Evolutionary conservation across 768 basidiomycete species (phyloP).

Genomic region (Leccinum olivaceopallidum): DNA sequence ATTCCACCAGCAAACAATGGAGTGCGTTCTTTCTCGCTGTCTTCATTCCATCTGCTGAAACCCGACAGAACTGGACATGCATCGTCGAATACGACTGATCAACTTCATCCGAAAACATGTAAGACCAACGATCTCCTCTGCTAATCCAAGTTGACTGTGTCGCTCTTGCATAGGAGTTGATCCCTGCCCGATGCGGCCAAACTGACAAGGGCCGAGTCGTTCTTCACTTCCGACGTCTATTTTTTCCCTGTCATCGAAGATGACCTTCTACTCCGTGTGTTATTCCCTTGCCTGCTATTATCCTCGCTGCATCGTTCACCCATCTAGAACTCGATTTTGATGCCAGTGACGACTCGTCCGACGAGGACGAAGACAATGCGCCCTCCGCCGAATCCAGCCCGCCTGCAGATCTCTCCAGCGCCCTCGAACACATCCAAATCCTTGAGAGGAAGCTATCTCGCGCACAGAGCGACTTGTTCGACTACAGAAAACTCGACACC

Average conservation of each 20-base stretch:
- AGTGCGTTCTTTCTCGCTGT: constrained; percentile 42
- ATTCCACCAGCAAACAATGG: constrained; percentile 47
- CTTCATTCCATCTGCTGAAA: not conserved
- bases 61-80: constrained; percentile 67
- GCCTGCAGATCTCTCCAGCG: constrained; percentile 34
- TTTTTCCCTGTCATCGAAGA: constrained; percentile 81
- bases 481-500: constrained; percentile 60
- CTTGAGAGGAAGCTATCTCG: constrained; percentile 64
- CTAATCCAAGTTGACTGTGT: not conserved
- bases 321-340: constrained; percentile 60
- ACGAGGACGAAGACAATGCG: constrained; percentile 39
- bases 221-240: constrained; percentile 76
- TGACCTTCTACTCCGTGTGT: constrained; percentile 87
- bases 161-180: constrained; percentile 47
- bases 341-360: constrained; percentile 78
- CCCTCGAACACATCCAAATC: constrained; percentile 48
- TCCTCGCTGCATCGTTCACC: not conserved
- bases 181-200: constrained; percentile 42
- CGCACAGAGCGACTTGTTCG: constrained; percentile 60
- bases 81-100: constrained; percentile 77
- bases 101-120: constrained; percentile 87
- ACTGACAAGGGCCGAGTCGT: constrained; percentile 57
- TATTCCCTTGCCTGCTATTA: not conserved
- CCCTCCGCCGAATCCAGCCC: constrained; percentile 6
- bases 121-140: not conserved